These are phyloP conservation scores for Geranium incanum DNA, from an alignment of 441 rosid genomes.

Conservation along the genomic window DNA sequence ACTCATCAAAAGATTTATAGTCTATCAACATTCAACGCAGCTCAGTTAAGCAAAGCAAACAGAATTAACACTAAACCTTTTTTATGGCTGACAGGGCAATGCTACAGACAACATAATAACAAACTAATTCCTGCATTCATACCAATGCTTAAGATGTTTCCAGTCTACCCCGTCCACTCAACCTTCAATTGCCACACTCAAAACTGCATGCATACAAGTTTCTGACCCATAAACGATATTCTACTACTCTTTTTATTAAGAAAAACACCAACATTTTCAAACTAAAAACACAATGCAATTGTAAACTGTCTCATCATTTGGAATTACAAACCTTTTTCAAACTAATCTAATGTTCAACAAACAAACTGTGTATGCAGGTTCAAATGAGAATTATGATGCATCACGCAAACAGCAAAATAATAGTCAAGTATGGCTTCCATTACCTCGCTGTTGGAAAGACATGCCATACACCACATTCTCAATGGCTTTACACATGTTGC, in stretches of 20 bases:
- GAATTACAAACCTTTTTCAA: too few species aligned
- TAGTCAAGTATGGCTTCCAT: neutral
- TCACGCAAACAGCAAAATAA: neutral
- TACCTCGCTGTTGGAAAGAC: neutral
- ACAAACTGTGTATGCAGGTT: too few species aligned
- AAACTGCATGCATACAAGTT: neutral
- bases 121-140: neutral
- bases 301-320: neutral
- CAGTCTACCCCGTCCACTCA: neutral
- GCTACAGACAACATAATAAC: too few species aligned
- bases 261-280: neutral
- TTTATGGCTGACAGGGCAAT: too few species aligned
- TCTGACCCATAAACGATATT: neutral
- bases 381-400: too few species aligned
- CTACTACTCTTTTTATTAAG: neutral
- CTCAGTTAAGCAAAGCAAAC: too few species aligned
- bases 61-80: too few species aligned
- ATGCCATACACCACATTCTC: neutral
- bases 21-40: too few species aligned
- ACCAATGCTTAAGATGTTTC: neutral
- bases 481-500: neutral
- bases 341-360: too few species aligned
- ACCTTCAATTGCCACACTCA: neutral
- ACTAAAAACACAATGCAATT: neutral
- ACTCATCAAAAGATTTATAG: too few species aligned